Conservation (phyloP, 106 monocot genomes). For the Agapanthus africanus region DNA sequence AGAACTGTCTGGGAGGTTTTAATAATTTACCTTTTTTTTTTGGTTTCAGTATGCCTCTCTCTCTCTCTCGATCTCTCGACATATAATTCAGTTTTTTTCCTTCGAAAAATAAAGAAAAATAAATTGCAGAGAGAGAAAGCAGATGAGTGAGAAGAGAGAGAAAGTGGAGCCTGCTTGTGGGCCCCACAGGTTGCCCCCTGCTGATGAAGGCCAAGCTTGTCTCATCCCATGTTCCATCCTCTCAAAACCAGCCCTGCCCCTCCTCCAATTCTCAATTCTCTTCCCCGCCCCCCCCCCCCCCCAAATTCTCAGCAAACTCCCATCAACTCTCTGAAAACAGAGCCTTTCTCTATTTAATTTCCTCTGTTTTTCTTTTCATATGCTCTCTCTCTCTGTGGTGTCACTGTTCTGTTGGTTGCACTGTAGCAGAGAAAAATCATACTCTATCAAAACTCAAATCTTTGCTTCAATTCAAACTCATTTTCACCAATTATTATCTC, state of each 20-base stretch:
- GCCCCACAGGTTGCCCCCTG: not conserved
- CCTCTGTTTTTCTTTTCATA: not conserved
- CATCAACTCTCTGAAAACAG: not conserved
- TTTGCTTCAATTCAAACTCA: not conserved
- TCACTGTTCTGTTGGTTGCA: not conserved
- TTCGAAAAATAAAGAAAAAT: not conserved
- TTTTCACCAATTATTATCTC: not conserved
- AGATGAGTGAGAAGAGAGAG: not conserved
- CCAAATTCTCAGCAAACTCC: not conserved
- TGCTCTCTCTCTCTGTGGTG: not conserved
- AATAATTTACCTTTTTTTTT: not conserved
- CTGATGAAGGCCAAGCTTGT: constrained; percentile 10
- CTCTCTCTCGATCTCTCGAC: not conserved
- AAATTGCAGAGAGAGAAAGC: not conserved
- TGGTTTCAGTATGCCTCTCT: not conserved
- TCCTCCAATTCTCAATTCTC: not conserved
- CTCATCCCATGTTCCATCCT: constrained; percentile 5
- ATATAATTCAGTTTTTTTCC: not conserved
- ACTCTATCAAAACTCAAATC: not conserved
- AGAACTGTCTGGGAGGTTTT: not conserved
- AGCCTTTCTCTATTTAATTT: not conserved
- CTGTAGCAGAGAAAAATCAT: not conserved
- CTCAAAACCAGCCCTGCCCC: constrained; percentile 3
- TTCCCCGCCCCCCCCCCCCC: not conserved
- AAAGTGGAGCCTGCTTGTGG: not conserved